Base-by-base conservation (phyloP, 2,329 filamentous ascomycete species). In the Aspergillus niger region DNA sequence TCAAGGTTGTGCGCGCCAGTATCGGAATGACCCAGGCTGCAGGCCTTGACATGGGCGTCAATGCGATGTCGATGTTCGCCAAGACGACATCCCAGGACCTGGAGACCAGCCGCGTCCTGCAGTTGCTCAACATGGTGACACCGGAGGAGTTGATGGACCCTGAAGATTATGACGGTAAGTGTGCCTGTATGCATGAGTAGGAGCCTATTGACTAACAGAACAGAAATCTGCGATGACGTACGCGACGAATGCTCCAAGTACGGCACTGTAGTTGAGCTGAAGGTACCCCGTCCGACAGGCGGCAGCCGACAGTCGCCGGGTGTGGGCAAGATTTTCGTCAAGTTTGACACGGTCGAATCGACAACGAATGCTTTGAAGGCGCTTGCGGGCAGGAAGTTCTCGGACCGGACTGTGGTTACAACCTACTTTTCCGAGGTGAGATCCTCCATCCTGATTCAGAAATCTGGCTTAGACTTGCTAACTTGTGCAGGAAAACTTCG, bases 61-160 rank as follows among this genome's bases (percentile, higher is more conserved):
- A 95, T 69, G 95, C 95, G 64, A 98, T 99, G 88, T 96, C 93
- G 54, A 92, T 97, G 86, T 90, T 99, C 69, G 95, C 95, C 39
- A 93, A 94, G 60, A 96, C 95, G 20, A 91, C 89, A 3, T 90
- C 91, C 39, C 85, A 85, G 58, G 90, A 93, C 62, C 82, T 90
- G 36, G 92, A 96, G 68, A 87, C 89, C 62, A 91, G 91, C 66
- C 86, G 91, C 58, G 94, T 99, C 15, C 76, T 99, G 62, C 94
- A 97, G 78, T 82, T 99, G 63, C 86, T 99, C 72, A 99, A 99
- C 81, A 99, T 99, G 95, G 94, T 99, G 38, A 99, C 95, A 0
- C 85, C 92, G 0, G 95, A 99, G 70, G 95, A 99, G 78, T 82
- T 99, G 24, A 87, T 97, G 78, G 93, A 98, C 73, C 89, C 88